Base-by-base conservation (phyloP, 2,329 filamentous ascomycete genomes). In the Aspergillus niger region DNA sequence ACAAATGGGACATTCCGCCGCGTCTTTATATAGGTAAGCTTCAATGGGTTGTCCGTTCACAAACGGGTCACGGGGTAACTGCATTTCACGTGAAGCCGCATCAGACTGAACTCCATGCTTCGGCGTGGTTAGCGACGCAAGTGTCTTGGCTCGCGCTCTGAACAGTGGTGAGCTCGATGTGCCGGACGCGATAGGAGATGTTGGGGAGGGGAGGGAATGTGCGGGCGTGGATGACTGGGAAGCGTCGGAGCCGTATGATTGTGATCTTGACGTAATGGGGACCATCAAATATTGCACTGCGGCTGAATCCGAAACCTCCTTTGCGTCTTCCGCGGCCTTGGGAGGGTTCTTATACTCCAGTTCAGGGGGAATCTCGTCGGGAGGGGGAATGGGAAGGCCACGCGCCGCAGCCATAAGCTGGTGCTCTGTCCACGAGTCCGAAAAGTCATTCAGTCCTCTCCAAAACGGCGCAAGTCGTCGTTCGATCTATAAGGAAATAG, bases 31-130 rank as follows among this genome's bases (percentile, higher is more conserved):
- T 1, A 99, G 80, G 66, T 91, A 94, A 1, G 93, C 94, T 76
- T 98, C 95, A 49, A 98, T 83, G 0, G 91, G 90, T 68, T 97
- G 92, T n/a, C 95, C 94, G 68, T 98, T 97, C 48, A 98, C 91
- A 69, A 90, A 94, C 0, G 91, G 91, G 67, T 97, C 92, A 62
- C 88, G 83, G 0, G 92, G 89, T 2, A 97, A 81, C 60, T 87
- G 82, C n/a, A 93, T 80, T 77, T 97, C 94, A 65, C 90, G 89
- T 1, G 91, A 91, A 0, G 82, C 79, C 66, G 93, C 82, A 58
- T 97, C 92, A 5, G 86, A 82, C 43, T 88, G 86, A 0, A 90
- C 89, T 52, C 83, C 85, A 70, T 91, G 92, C 55, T 89, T 89
- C n/a, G 86, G 84, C 3, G 87, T 91, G 1, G 94, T 86, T 1